Evolutionary conservation across 1,284 basidiomycete genomes (phyloP).

Genomic region (Apiotrichum mycotoxinovorans): DNA sequence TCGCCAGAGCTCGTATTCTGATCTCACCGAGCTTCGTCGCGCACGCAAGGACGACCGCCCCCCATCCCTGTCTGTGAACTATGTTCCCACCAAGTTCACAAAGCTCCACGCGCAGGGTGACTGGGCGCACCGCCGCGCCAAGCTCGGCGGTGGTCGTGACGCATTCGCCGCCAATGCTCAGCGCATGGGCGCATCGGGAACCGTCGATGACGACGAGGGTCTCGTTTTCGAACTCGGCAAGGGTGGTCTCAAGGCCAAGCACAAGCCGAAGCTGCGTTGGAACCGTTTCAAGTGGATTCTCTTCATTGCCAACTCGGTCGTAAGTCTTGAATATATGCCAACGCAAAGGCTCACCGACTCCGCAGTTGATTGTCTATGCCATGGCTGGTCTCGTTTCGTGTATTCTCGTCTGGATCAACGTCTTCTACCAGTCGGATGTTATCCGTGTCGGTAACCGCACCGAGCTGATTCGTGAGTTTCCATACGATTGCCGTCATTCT

Average conservation of each 20-base stretch:
- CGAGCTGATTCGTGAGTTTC: conserved; percentile 56
- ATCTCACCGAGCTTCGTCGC: conserved; percentile 19
- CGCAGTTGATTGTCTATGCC: conserved; percentile 57
- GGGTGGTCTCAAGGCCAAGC: conserved; percentile 47
- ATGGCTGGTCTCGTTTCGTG: conserved; percentile 57
- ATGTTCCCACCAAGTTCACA: conserved; percentile 64
- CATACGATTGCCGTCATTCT: background rate
- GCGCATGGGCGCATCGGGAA: conserved; percentile 56
- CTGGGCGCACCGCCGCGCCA: conserved; percentile 43
- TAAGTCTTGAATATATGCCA: conserved; percentile 46
- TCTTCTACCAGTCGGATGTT: conserved; percentile 60
- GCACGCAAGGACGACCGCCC: conserved; percentile 26
- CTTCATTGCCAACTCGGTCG: conserved; percentile 57
- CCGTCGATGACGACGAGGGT: conserved; percentile 59
- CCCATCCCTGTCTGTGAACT: conserved; percentile 57
- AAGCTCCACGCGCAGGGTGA: conserved; percentile 52
- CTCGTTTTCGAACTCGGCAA: conserved; percentile 50
- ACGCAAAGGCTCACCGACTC: background rate
- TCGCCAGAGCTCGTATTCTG: conserved; percentile 23
- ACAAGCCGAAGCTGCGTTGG: conserved; percentile 58
- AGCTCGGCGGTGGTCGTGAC: conserved; percentile 62
- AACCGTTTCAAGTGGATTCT: conserved; percentile 68
- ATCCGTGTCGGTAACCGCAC: conserved; percentile 60
- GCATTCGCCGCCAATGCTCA: conserved; percentile 53
- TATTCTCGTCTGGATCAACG: conserved; percentile 64